A percentile compares a stretch with the other conserved stretches of the same genome.
phyloP scores from a whole-genome alignment of 1,284 basidiomycete genomes.

The Wolfiporia cocos region DNA sequence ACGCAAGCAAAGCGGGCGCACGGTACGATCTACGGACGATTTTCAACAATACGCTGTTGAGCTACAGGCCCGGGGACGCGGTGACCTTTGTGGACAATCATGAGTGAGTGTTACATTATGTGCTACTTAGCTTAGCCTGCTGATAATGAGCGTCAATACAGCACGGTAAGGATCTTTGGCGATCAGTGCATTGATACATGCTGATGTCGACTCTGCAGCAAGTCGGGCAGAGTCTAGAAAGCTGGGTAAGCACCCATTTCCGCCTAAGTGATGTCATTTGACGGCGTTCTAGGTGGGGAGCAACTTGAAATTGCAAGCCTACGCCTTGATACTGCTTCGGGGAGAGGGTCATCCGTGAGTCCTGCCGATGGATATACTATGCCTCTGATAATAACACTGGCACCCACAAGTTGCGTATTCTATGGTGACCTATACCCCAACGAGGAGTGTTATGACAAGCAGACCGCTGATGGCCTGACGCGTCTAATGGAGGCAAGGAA shows the following conservation, averaged over 20 bases:
- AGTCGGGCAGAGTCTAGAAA: slow-evolving; percentile 67
- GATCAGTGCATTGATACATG: not conserved
- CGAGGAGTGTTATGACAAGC: slow-evolving; percentile 53
- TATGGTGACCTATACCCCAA: slow-evolving; percentile 86
- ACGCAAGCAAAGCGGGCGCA: slow-evolving; percentile 53
- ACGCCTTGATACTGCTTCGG: slow-evolving; percentile 84
- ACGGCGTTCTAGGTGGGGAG: slow-evolving; percentile 43
- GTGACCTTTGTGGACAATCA: slow-evolving; percentile 84
- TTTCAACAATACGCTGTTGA: slow-evolving; percentile 50
- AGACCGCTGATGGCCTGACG: slow-evolving; percentile 42
- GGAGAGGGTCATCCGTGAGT: slow-evolving; percentile 82
- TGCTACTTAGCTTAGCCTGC: too few species aligned
- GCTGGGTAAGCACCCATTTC: slow-evolving; percentile 51
- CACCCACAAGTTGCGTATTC: slow-evolving; percentile 72
- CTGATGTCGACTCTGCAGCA: slow-evolving; percentile 37
- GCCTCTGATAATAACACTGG: too few species aligned
- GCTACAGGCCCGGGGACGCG: slow-evolving; percentile 57
- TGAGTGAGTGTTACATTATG: slow-evolving; percentile 46
- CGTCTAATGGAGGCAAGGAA: slow-evolving; percentile 54
- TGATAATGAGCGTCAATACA: too few species aligned
- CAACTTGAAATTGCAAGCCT: slow-evolving; percentile 75
- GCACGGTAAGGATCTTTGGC: slow-evolving; percentile 43
- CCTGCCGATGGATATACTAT: too few species aligned
- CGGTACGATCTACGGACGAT: slow-evolving; percentile 63
- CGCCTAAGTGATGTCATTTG: not conserved